Evolutionary conservation across 257 asterid species (phyloP).

Genomic region (Perilla frutescens): DNA sequence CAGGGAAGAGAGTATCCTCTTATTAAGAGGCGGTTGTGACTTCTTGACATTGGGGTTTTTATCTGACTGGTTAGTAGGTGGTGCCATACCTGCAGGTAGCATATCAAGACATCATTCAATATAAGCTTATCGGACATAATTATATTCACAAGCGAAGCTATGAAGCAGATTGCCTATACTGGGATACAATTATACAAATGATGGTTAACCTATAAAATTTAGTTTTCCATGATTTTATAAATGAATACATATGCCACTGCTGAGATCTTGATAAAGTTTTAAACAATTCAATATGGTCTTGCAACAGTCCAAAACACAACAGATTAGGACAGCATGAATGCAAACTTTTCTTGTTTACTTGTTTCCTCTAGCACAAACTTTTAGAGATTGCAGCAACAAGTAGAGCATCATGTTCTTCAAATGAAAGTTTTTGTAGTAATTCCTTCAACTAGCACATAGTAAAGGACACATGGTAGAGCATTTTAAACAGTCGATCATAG

Average conservation of each 20-base stretch:
- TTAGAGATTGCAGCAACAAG: no score
- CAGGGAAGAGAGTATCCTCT: constrained; percentile 86
- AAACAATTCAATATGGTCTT: not conserved
- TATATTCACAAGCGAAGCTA: not conserved
- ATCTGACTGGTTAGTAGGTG: constrained; percentile 42
- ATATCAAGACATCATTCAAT: constrained; percentile 17
- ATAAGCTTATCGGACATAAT: not conserved
- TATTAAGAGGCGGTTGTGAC: constrained; percentile 66
- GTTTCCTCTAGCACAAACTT: no score
- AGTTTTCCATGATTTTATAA: not conserved
- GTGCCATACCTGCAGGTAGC: constrained; percentile 38
- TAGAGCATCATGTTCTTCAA: no score
- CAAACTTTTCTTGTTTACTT: not conserved
- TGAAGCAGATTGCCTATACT: not conserved
- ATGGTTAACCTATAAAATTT: not conserved
- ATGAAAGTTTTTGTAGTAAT: no score
- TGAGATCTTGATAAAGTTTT: not conserved
- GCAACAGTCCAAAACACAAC: not conserved
- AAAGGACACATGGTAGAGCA: no score
- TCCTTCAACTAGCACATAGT: no score
- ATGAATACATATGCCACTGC: not conserved
- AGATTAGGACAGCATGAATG: not conserved
- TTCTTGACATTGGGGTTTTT: constrained; percentile 38
- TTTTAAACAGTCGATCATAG: not conserved
- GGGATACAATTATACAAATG: not conserved